Evolutionary conservation across 345 rosid species (phyloP), one percentile per base, ranked within the genome.

Genomic region (Excoecaria agallocha): DNA sequence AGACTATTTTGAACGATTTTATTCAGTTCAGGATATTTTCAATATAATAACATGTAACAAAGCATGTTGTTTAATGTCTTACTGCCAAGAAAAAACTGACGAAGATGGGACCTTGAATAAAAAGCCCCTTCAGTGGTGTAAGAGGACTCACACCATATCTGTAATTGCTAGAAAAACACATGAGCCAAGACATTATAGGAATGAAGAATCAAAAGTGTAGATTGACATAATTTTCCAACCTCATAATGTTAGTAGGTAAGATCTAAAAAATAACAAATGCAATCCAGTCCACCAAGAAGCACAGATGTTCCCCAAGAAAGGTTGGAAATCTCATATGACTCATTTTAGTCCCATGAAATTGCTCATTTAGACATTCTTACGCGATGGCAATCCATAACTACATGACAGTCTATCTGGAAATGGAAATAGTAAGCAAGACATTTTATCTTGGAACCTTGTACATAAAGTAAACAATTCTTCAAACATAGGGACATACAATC

Each of bases 41-140:
- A n/a, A n/a, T n/a, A n/a, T n/a, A n/a, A n/a, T n/a, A n/a, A n/a
- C n/a, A n/a, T n/a, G n/a, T n/a, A n/a, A n/a, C n/a, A n/a, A n/a
- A n/a, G n/a, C n/a, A n/a, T n/a, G n/a, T n/a, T n/a, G n/a, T n/a
- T n/a, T n/a, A n/a, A n/a, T n/a, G n/a, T n/a, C n/a, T n/a, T n/a
- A n/a, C n/a, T n/a, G n/a, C n/a, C n/a, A n/a, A n/a, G n/a, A n/a
- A n/a, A n/a, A n/a, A n/a, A n/a, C n/a, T n/a, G n/a, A n/a, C n/a
- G n/a, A n/a, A n/a, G n/a, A n/a, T n/a, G n/a, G 98, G 93, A 54
- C 85, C 99, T 73, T 88, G 91, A 80, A 95, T 86, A n/a, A 93
- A 76, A 25, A 89, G 74, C 74, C 99, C 98, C 80, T 93, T 95
- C 82, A 95, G 76, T 56, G 93, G 91, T 52, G 94, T 84, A 55